Conservation (phyloP, 371 early-diverging fungal genomes). For the Rhizopus arrhizus region DNA sequence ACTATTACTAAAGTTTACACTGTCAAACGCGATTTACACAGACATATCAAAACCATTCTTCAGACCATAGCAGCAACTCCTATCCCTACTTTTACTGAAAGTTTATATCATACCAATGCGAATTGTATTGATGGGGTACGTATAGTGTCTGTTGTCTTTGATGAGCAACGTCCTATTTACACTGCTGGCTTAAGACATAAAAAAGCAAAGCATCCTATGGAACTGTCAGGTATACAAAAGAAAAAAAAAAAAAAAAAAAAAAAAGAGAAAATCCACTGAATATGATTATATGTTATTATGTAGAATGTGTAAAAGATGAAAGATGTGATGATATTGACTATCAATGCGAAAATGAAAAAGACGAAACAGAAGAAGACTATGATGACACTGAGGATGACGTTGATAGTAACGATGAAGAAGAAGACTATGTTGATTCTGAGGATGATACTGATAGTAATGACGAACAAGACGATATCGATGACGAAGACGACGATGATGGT, state of each 20-base stretch:
- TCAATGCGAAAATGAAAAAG: neutral
- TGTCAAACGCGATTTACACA: neutral
- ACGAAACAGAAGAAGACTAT: neutral
- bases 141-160: neutral
- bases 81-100: neutral
- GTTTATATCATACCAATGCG: neutral
- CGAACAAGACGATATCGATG: neutral
- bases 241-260: too few relatives aligned
- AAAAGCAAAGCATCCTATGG: neutral
- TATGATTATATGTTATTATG: neutral
- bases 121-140: neutral
- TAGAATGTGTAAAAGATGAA: neutral
- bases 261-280: too few relatives aligned
- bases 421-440: neutral
- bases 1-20: neutral
- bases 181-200: neutral
- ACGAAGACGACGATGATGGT: neutral
- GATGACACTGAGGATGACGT: neutral
- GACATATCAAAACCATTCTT: neutral
- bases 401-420: neutral
- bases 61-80: neutral
- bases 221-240: neutral
- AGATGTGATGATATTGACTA: constrained; percentile 4
- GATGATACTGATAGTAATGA: neutral
- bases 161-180: neutral